Evolutionary conservation across 257 asterid species (phyloP).

Genomic region (Petrea volubilis): DNA sequence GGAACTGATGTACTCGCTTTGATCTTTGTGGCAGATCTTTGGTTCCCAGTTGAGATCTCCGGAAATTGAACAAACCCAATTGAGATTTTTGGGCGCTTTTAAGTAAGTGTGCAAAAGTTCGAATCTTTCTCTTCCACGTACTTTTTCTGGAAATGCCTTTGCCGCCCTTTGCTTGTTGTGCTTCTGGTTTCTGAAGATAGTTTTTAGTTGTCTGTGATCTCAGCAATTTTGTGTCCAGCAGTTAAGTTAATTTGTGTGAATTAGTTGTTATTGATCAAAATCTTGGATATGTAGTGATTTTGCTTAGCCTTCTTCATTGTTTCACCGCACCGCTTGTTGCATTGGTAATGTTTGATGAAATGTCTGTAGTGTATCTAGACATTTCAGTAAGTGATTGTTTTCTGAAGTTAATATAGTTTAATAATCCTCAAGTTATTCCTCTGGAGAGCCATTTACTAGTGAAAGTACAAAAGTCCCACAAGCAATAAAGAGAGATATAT

Average conservation of each 20-base stretch:
- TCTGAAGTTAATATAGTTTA: constrained; percentile 17
- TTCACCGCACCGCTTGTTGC: constrained; percentile 5
- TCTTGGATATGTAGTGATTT: neutral
- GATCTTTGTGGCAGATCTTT: constrained; percentile 32
- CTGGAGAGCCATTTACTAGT: neutral
- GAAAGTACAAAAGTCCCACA: neutral
- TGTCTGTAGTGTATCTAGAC: neutral
- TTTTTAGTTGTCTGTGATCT: constrained; percentile 7
- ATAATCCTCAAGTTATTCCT: neutral
- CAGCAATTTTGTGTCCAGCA: neutral
- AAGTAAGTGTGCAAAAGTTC: constrained; percentile 47
- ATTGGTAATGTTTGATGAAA: constrained; percentile 23
- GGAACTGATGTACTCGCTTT: constrained; percentile 2
- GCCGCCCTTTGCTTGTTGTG: neutral
- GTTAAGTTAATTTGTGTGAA: constrained; percentile 15
- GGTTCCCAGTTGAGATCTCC: constrained; percentile 41
- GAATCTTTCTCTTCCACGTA: constrained; percentile 18
- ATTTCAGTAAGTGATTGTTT: neutral
- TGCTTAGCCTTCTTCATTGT: constrained; percentile 8
- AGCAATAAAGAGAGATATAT: constrained; percentile 19
- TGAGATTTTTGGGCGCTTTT: constrained; percentile 33
- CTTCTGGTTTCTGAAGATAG: neutral
- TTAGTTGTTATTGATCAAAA: neutral
- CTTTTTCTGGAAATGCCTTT: neutral
- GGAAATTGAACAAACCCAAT: constrained; percentile 48